Conservation (phyloP, 768 basidiomycete species). For the Leccinum disarticulatum region DNA sequence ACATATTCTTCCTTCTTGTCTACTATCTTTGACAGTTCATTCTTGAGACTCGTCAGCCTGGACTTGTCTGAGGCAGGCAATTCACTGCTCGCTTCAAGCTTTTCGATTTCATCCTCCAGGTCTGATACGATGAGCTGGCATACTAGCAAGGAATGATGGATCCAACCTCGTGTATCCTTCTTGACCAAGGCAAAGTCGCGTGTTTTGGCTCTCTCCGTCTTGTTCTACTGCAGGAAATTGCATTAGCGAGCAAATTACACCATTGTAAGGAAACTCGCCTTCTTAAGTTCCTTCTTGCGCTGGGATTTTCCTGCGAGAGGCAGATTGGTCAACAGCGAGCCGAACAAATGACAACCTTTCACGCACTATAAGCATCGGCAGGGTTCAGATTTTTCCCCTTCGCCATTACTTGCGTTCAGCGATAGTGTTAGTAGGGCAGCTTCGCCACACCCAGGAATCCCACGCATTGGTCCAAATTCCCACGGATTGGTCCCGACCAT, state of each 20-base stretch:
- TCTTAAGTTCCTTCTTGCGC: constrained; percentile 93
- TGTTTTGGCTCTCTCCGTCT: constrained; percentile 74
- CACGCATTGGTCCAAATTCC: no score
- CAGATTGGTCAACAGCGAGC: constrained; percentile 1
- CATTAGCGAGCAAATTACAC: constrained; percentile 14
- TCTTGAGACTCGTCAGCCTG: constrained; percentile 69
- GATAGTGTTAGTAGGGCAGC: not conserved
- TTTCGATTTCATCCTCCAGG: constrained; percentile 76
- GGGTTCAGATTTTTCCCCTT: constrained; percentile 89
- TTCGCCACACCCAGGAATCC: no score
- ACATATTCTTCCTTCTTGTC: constrained; percentile 92
- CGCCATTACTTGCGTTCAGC: constrained; percentile 48
- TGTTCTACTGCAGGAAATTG: constrained; percentile 72
- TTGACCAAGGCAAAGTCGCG: constrained; percentile 92
- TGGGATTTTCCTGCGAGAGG: constrained; percentile 74
- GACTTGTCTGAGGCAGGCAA: constrained; percentile 53
- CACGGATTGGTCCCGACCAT: no score
- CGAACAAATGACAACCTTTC: not conserved
- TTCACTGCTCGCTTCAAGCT: constrained; percentile 52
- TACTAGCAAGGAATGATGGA: not conserved
- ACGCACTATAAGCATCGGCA: constrained; percentile 84
- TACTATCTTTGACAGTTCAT: constrained; percentile 76
- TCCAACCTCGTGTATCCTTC: constrained; percentile 83
- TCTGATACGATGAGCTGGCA: constrained; percentile 43
- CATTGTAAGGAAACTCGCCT: constrained; percentile 43